A percentile compares a stretch with the other conserved stretches of the same genome.
Evolutionary conservation across 1,139 yeast genomes (phyloP).

Genomic region (Meyerozyma elateridarum): DNA sequence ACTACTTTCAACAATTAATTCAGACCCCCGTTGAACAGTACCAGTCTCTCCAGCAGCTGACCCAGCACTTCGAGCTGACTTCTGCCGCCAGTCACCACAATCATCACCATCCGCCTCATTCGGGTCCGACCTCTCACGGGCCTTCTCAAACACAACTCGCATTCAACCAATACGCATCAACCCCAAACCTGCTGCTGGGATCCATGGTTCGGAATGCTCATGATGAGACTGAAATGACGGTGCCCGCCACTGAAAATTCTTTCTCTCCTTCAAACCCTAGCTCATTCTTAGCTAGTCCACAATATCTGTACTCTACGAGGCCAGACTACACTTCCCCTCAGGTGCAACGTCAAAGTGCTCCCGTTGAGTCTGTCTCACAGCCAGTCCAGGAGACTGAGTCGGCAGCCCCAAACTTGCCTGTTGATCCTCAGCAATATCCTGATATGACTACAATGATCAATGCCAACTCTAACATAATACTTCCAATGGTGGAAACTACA

Average conservation of each 20-base stretch:
- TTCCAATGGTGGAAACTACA: slow-evolving; percentile 33
- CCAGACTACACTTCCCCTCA: slow-evolving; percentile 3
- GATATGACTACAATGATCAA: slow-evolving; percentile 41
- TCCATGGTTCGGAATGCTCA: background rate
- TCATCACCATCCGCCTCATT: background rate
- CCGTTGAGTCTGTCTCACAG: background rate
- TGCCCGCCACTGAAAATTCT: background rate
- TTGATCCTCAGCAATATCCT: slow-evolving; percentile 23
- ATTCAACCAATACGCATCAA: too few species aligned
- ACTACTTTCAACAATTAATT: background rate
- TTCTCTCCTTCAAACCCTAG: background rate
- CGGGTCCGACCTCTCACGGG: background rate
- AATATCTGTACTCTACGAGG: background rate
- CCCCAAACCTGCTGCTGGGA: background rate
- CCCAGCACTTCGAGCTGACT: too few species aligned
- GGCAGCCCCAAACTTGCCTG: slow-evolving; percentile 3
- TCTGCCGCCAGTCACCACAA: too few species aligned
- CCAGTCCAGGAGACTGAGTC: background rate
- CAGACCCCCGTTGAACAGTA: background rate
- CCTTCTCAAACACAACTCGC: too few species aligned
- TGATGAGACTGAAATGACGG: background rate
- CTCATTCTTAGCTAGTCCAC: slow-evolving; percentile 1
- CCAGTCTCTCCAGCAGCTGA: too few species aligned
- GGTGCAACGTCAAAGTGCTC: slow-evolving; percentile 1
- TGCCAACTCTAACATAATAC: slow-evolving; percentile 28